Evolutionary conservation across 345 rosid species (phyloP), one percentile per base, ranked within the genome.

Genomic region (Turritis glabra): DNA sequence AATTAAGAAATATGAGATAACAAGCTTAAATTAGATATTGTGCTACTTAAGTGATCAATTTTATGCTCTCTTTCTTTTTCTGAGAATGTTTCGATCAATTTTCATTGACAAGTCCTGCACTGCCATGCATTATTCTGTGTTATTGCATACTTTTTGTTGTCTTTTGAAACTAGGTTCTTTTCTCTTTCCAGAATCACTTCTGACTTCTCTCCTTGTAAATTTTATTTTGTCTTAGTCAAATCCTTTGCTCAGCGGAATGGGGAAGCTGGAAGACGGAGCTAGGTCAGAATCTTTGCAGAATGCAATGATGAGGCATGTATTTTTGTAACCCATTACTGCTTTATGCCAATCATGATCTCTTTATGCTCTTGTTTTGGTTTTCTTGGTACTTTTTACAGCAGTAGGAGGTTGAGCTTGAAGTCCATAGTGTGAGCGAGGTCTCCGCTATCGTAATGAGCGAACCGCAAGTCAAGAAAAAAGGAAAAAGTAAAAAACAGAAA

Each of bases 221-320:
- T n/a, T 37, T 2, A 63, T 17, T 46, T 25, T 79, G 13, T 33
- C 62, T 19, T 73, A 84, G 88, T 78, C 79, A 29, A 80, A 71
- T 67, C 51, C 65, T 35, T 61, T 75, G 19, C 67, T 78, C 26
- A 83, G 68, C 50, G 82, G 80, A 65, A 75, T 68, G 40, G 82
- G 79, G 62, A 78, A 63, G 38, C 73, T 82, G 13, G 72, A 76
- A 77, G 89, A 80, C 37, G 84, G 82, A 78, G 85, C 74, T 76
- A 85, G 87, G 88, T 87, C 85, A 84, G 91, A 83, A 82, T 79
- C 83, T 81, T 68, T 77, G 82, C 89, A 76, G 79, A 86, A 71
- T 79, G 82, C 83, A 75, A 61, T 77, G 64, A 81, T 68, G 69
- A 85, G 90, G 90, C 89, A 83, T 82, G 87, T 65, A 7, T 78